Conservation (phyloP, 2,329 filamentous ascomycete genomes). For the Sarocladiaceae sp. region DNA sequence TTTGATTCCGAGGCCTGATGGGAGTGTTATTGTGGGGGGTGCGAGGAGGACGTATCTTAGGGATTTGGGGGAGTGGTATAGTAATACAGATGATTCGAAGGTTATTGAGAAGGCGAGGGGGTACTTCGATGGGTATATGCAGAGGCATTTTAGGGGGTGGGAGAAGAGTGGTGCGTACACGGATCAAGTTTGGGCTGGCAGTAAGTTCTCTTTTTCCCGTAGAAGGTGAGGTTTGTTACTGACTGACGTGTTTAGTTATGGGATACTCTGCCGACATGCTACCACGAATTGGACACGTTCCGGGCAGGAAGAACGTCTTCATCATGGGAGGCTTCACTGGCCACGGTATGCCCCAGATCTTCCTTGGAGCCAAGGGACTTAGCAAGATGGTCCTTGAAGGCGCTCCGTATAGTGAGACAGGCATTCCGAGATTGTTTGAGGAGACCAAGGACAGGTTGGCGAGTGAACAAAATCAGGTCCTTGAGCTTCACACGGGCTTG, state of each 20-base stretch:
- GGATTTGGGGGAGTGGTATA: conserved; percentile 34
- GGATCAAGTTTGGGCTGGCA: conserved; percentile 37
- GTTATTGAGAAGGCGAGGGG: conserved; percentile 32
- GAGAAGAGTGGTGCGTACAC: conserved; percentile 33
- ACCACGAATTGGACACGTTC: conserved; percentile 37
- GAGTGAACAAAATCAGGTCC: too few species aligned
- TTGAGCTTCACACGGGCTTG: too few species aligned
- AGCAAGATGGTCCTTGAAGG: conserved; percentile 32
- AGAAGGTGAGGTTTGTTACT: background rate
- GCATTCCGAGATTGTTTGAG: conserved; percentile 31
- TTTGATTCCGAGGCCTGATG: conserved; percentile 34
- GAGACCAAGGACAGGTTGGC: conserved; percentile 4
- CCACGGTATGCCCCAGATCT: conserved; percentile 46
- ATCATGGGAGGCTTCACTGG: conserved; percentile 46
- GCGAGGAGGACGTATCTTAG: conserved; percentile 27
- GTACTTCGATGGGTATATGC: conserved; percentile 44
- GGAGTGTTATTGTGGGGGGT: conserved; percentile 40
- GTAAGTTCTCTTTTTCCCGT: conserved; percentile 16
- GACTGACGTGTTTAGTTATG: conserved; percentile 22
- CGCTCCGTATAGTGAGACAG: conserved; percentile 29
- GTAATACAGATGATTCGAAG: conserved; percentile 36
- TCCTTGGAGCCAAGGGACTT: conserved; percentile 33
- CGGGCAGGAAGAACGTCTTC: conserved; percentile 24
- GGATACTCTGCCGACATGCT: conserved; percentile 35
- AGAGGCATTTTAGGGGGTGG: conserved; percentile 40